These are phyloP conservation scores for Solanum piurae DNA, from an alignment of 257 asterid genomes.

Conservation along the genomic window DNA sequence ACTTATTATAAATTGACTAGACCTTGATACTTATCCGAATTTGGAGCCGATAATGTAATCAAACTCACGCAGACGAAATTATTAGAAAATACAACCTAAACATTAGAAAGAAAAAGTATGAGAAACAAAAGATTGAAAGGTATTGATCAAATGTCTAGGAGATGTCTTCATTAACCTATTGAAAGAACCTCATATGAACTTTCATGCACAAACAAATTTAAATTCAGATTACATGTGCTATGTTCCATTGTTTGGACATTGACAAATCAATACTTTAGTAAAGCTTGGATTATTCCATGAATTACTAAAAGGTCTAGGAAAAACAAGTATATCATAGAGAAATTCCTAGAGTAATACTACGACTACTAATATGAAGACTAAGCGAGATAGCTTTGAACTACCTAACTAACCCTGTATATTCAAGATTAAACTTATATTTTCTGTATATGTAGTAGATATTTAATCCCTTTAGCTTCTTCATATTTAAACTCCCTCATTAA, in stretches of 20 bases:
- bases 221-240: background rate
- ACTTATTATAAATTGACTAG: background rate
- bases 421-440: no score
- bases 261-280: slow-evolving; percentile 8
- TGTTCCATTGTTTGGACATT: background rate
- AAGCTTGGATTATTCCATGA: slow-evolving; percentile 6
- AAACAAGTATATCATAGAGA: background rate
- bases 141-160: background rate
- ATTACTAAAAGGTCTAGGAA: background rate
- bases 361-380: background rate
- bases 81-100: background rate
- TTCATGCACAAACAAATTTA: background rate
- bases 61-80: background rate
- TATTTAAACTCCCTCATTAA: background rate
- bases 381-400: background rate
- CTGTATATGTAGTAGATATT: no score
- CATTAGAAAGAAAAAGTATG: background rate
- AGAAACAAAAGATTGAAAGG: background rate
- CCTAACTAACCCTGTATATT: no score
- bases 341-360: background rate
- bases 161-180: background rate
- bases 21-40: background rate
- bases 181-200: background rate
- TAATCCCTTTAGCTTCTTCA: background rate
- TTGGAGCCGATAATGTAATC: background rate